phyloP scores from a whole-genome alignment of 345 rosid genomes.

The Corchorus olitorius region DNA sequence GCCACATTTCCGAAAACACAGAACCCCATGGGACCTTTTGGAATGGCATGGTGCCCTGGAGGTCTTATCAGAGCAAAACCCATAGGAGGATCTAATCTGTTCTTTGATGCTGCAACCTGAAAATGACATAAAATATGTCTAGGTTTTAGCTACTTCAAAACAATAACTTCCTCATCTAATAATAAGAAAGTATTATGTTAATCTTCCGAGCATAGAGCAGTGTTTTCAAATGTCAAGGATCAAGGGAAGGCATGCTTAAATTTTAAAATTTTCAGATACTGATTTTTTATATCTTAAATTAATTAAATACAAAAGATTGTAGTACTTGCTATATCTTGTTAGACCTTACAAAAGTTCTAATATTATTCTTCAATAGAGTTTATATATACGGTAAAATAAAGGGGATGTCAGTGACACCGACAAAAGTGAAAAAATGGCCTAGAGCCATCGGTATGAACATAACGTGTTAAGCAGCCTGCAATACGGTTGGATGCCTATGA shows the following conservation, averaged over 20 bases:
- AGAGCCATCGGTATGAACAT: background rate
- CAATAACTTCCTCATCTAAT: constrained; percentile 2
- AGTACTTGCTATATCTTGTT: background rate
- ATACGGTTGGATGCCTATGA: background rate
- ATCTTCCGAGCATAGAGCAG: background rate
- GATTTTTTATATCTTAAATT: background rate
- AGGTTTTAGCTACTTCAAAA: background rate
- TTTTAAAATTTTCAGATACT: background rate
- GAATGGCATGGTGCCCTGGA: constrained; percentile 93
- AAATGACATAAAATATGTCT: constrained; percentile 4
- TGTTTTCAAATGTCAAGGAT: constrained; percentile 2
- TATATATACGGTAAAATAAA: background rate
- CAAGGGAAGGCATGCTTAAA: background rate
- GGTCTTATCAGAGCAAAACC: constrained; percentile 95
- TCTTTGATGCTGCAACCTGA: constrained; percentile 75
- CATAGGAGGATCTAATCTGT: constrained; percentile 54
- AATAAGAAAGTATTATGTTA: background rate
- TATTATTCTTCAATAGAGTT: background rate
- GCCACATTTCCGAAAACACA: constrained; percentile 94
- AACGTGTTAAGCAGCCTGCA: background rate
- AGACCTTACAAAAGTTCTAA: background rate
- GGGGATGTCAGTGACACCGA: background rate
- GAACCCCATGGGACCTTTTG: constrained; percentile 97
- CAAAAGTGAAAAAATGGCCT: constrained; percentile 7
- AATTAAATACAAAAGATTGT: background rate